phyloP scores from a whole-genome alignment of 768 basidiomycete species.

The Tricholoma saponaceum region DNA sequence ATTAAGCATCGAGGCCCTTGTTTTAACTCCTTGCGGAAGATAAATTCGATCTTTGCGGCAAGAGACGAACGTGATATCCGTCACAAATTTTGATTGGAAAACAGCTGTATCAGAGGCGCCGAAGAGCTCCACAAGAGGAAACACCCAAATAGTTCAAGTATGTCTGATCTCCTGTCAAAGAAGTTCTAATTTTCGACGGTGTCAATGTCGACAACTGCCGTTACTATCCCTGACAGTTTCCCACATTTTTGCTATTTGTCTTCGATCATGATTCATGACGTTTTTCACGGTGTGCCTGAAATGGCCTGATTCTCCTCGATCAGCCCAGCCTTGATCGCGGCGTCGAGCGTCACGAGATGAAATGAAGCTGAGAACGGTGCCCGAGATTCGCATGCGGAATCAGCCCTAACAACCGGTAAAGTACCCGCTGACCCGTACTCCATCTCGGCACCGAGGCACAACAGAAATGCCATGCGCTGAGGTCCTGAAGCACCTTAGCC shows the following conservation, averaged over 20 bases:
- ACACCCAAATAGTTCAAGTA: background rate
- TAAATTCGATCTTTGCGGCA: conserved; percentile 6
- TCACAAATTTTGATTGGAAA: background rate
- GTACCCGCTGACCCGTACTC: conserved; percentile 22
- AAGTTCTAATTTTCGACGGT: conserved; percentile 3
- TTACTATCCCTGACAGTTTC: conserved; percentile 4
- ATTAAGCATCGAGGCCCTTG: conserved; percentile 13
- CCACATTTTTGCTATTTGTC: conserved; percentile 17
- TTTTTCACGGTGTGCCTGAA: conserved; percentile 27
- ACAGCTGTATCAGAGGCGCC: background rate
- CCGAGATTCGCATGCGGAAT: conserved; percentile 29
- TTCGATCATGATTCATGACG: conserved; percentile 30
- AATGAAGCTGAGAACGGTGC: conserved; percentile 25
- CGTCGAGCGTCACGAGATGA: conserved; percentile 31
- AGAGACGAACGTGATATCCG: conserved; percentile 1
- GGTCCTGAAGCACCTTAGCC: conserved; percentile 21
- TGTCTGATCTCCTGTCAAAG: conserved; percentile 3
- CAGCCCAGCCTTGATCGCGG: conserved; percentile 21
- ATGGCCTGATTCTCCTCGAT: conserved; percentile 30
- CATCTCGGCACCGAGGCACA: conserved; percentile 28
- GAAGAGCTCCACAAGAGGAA: conserved; percentile 7
- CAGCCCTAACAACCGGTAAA: conserved; percentile 14
- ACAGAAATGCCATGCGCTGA: conserved; percentile 15
- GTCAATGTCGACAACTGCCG: conserved; percentile 3
- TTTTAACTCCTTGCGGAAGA: conserved; percentile 2